These are phyloP conservation scores for Aspergillus sp. DNA, from an alignment of 2,329 filamentous ascomycete species.

Conservation along the genomic window DNA sequence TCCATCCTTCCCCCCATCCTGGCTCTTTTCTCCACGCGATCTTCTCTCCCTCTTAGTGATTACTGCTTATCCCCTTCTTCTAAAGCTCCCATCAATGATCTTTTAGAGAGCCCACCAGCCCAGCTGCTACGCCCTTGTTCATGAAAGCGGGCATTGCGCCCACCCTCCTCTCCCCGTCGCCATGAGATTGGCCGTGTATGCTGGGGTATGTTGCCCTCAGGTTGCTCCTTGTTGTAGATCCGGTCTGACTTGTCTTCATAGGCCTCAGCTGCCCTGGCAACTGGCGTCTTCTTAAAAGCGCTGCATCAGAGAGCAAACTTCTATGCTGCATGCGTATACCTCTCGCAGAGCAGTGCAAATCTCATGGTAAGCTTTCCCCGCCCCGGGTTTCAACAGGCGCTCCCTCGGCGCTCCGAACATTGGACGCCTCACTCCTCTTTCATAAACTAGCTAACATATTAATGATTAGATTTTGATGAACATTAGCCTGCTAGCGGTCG, in stretches of 20 bases:
- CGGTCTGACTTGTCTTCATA: slow-evolving; percentile 37
- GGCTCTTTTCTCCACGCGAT: slow-evolving; percentile 17
- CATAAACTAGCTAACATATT: background rate
- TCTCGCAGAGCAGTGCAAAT: slow-evolving; percentile 94
- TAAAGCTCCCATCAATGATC: slow-evolving; percentile 20
- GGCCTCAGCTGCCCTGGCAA: slow-evolving; percentile 82
- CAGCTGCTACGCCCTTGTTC: slow-evolving; percentile 21
- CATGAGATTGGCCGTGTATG: slow-evolving; percentile 55
- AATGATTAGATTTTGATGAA: slow-evolving; percentile 80
- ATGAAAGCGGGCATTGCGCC: slow-evolving; percentile 33
- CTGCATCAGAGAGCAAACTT: slow-evolving; percentile 96
- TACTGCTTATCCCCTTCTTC: slow-evolving; percentile 3
- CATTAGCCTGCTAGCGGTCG: slow-evolving; percentile 78
- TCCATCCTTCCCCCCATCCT: background rate
- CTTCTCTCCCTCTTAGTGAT: slow-evolving; percentile 2
- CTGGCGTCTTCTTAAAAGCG: slow-evolving; percentile 80
- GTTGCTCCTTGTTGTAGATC: background rate
- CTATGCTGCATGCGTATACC: slow-evolving; percentile 95
- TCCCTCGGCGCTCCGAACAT: background rate
- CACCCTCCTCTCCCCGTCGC: slow-evolving; percentile 25
- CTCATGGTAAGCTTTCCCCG: slow-evolving; percentile 67
- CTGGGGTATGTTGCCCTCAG: slow-evolving; percentile 48
- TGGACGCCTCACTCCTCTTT: background rate
- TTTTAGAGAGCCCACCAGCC: slow-evolving; percentile 10
- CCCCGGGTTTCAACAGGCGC: background rate